These are phyloP conservation scores for Carex kokanica DNA, from an alignment of 176 grass and related monocot species.

Conservation along the genomic window DNA sequence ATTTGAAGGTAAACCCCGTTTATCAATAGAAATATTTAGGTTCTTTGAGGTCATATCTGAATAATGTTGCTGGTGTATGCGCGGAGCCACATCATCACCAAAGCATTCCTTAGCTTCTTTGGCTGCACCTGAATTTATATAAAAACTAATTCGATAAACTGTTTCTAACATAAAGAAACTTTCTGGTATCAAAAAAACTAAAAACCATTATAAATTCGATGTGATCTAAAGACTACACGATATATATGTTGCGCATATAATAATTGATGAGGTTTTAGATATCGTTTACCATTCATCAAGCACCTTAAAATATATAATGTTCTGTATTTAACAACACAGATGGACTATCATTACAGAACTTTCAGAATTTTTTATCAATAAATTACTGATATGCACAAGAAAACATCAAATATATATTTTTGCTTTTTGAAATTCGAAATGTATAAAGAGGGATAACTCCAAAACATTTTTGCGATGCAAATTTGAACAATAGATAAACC, in stretches of 20 bases:
- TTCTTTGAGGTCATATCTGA: conserved; percentile 47
- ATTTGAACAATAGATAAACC: conserved; percentile 5
- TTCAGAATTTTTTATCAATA: no score
- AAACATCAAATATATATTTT: no score
- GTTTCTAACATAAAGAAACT: not conserved
- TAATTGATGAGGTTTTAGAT: no score
- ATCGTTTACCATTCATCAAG: no score
- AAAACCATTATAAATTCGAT: not conserved
- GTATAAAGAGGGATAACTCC: no score
- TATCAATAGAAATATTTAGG: conserved; percentile 55
- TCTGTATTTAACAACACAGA: no score
- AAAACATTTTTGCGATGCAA: not conserved
- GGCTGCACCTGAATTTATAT: conserved; percentile 58
- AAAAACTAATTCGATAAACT: not conserved
- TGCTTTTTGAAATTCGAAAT: no score
- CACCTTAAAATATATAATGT: no score
- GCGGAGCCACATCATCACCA: conserved; percentile 59
- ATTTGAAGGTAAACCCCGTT: conserved; percentile 45
- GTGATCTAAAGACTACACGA: not conserved
- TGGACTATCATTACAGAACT: no score
- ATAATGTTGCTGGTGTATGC: conserved; percentile 71
- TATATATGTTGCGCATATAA: no score
- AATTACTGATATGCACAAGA: no score
- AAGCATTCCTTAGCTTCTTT: conserved; percentile 90
- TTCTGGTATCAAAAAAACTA: not conserved